Base-by-base conservation (phyloP, 2,329 filamentous ascomycete species). In the Exophiala sp. region DNA sequence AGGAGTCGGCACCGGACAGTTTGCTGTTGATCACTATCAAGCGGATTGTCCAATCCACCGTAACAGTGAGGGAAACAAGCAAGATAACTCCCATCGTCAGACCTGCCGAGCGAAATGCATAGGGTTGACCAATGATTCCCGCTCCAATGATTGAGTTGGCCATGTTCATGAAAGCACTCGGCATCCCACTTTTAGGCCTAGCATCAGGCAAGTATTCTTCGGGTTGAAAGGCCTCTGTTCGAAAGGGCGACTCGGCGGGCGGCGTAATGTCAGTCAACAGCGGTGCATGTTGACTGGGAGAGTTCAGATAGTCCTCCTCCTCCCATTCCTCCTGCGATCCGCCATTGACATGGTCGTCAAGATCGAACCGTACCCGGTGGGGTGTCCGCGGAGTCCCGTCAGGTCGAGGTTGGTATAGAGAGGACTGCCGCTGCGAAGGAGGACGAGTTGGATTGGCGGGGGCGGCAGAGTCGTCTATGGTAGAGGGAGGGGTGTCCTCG, bases 141-240 rank as follows among this genome's bases (percentile, higher is more conserved):
- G 81, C 81, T 23, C 81, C 81, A 55, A 98, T 96, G 66, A 98
- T 98, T 62, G 87, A 94, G 73, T 98, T 98, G 56, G 93, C 91
- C 93, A 98, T 98, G 71, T 98, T 98, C 89, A 97, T 95, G 61
- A 98, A 97, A 2, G 93, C 91, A 65, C 85, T 88, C 55, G 79
- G 77, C 70, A 97, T 77, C 3, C 86, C 85, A 50, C 88, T 95
- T 70, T 91, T 91, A 40, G 91, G 89, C 49, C 90, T 78, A 16
- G 79, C 76, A 56, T 68, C 74, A 59, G 82, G 79, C 49, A 83
- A 65, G 52, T 80, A 69, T 44, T 82, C 77, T 59, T 81, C 77
- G 0, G 77, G 73, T 48, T 75, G 71, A 60, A 79, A 75, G 2
- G 70, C 62, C 48, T 80, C 75, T 21, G 73, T 73, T 59, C 71